Conservation (phyloP, 441 rosid species). For the Croton setiger region DNA sequence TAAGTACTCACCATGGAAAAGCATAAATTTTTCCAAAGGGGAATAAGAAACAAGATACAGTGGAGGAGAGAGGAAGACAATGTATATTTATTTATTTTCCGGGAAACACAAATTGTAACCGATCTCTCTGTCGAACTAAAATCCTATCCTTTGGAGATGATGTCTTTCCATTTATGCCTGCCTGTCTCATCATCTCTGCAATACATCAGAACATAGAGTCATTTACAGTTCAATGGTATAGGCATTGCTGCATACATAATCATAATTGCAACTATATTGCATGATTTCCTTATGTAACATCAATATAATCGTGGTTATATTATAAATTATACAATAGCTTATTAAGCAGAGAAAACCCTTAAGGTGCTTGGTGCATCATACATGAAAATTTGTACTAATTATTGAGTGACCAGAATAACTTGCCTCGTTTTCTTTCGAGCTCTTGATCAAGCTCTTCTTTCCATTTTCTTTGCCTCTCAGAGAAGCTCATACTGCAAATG, state of each 20-base stretch:
- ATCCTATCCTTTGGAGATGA: slow-evolving; percentile 78
- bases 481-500: slow-evolving; percentile 45
- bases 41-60: background rate
- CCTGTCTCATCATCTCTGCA: slow-evolving; percentile 79
- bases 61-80: background rate
- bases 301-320: too few relatives aligned
- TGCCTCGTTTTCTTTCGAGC: slow-evolving; percentile 80
- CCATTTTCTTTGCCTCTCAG: slow-evolving; percentile 85
- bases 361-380: background rate
- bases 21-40: slow-evolving; percentile 23
- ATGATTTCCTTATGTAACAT: too few relatives aligned
- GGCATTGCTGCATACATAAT: too few relatives aligned
- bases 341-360: too few relatives aligned
- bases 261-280: too few relatives aligned
- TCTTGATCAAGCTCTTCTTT: slow-evolving; percentile 94
- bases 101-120: slow-evolving; percentile 74
- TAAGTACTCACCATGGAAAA: slow-evolving; percentile 26
- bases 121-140: slow-evolving; percentile 65
- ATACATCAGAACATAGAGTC: background rate
- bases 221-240: background rate
- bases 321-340: too few relatives aligned
- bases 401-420: slow-evolving; percentile 23
- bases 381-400: background rate
- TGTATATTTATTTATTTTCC: slow-evolving; percentile 52
- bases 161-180: slow-evolving; percentile 54